phyloP scores from a whole-genome alignment of 345 rosid species.

The Euphorbia peplus region DNA sequence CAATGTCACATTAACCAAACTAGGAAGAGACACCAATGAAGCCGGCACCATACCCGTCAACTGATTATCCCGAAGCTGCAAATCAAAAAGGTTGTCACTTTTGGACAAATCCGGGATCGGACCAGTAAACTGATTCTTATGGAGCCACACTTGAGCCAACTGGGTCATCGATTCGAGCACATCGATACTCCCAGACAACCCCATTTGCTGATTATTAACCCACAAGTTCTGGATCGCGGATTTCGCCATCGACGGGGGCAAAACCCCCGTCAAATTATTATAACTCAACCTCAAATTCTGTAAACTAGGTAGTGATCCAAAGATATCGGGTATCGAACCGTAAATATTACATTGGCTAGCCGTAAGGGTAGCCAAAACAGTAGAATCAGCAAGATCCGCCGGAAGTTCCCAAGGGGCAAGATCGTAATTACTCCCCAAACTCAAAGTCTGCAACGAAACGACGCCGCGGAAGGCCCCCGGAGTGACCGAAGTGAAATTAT shows the following conservation, averaged over 20 bases:
- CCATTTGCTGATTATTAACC: conserved; percentile 61
- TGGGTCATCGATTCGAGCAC: conserved; percentile 59
- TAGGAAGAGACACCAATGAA: conserved; percentile 38
- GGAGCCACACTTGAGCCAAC: conserved; percentile 76
- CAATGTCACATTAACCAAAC: conserved; percentile 49
- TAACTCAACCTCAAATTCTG: conserved; percentile 59
- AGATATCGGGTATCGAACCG: conserved; percentile 66
- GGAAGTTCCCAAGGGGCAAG: conserved; percentile 67
- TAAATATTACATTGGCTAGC: conserved; percentile 38
- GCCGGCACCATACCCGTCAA: conserved; percentile 65
- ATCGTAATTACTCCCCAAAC: conserved; percentile 35
- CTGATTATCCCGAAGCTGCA: conserved; percentile 76
- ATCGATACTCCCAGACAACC: conserved; percentile 55
- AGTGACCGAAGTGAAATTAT: conserved; percentile 55
- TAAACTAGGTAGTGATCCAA: conserved; percentile 47
- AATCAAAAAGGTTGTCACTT: conserved; percentile 47
- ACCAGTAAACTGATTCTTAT: conserved; percentile 63
- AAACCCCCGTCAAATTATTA: conserved; percentile 64
- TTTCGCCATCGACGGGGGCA: conserved; percentile 55
- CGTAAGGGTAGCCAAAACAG: conserved; percentile 33
- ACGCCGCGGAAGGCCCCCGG: conserved; percentile 61
- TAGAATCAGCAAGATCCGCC: conserved; percentile 44
- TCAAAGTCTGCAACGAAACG: conserved; percentile 43
- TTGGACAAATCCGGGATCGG: conserved; percentile 76
- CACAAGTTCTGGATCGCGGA: conserved; percentile 56